A percentile compares a stretch with the other conserved stretches of the same genome.
phyloP scores from a whole-genome alignment of 2,329 filamentous ascomycete species.

The Davidsoniella virescens region DNA sequence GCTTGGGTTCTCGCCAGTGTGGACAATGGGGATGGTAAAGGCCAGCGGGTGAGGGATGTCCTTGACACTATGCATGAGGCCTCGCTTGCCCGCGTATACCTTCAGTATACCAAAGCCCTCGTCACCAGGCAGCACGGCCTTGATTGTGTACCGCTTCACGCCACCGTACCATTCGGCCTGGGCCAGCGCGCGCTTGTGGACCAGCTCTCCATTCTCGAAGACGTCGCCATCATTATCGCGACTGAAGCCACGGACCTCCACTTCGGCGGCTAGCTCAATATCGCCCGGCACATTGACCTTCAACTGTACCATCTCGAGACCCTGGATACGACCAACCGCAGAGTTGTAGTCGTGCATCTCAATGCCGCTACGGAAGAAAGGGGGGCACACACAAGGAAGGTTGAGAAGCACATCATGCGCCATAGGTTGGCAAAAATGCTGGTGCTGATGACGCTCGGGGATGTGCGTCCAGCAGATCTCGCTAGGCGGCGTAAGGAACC shows the following conservation, averaged over 20 bases:
- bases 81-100: slow-evolving; percentile 83
- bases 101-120: slow-evolving; percentile 80
- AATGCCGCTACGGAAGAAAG: slow-evolving; percentile 70
- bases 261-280: slow-evolving; percentile 81
- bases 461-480: slow-evolving; percentile 95
- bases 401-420: slow-evolving; percentile 74
- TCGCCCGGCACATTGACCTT: slow-evolving; percentile 78
- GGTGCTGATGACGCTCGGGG: slow-evolving; percentile 70
- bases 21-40: slow-evolving; percentile 74
- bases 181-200: slow-evolving; percentile 72
- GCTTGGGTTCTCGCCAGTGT: slow-evolving; percentile 79
- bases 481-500: slow-evolving; percentile 77
- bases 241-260: slow-evolving; percentile 68
- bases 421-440: slow-evolving; percentile 82
- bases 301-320: slow-evolving; percentile 83
- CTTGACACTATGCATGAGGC: slow-evolving; percentile 93
- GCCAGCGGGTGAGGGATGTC: slow-evolving; percentile 88
- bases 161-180: slow-evolving; percentile 86
- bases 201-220: slow-evolving; percentile 78
- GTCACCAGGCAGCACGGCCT: slow-evolving; percentile 79
- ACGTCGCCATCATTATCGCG: slow-evolving; percentile 77
- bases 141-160: slow-evolving; percentile 81
- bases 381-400: slow-evolving; percentile 69
- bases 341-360: slow-evolving; percentile 86
- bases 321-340: slow-evolving; percentile 67